phyloP scores from a whole-genome alignment of 768 basidiomycete genomes.

The Vishniacozyma victoriae region DNA sequence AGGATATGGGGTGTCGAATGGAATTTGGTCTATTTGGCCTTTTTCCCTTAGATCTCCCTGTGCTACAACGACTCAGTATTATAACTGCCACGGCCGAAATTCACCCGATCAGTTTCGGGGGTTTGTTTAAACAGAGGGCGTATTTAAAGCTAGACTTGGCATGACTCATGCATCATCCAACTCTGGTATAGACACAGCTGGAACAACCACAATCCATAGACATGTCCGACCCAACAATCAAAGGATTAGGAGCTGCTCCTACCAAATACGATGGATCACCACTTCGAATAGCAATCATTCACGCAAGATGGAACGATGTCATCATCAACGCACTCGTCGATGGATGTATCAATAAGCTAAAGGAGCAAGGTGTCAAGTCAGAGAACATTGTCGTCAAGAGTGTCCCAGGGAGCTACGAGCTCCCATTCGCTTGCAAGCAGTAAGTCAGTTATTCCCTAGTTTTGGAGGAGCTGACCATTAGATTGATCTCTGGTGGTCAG shows the following conservation, averaged over 20 bases:
- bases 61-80: too few species aligned
- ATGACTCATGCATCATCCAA: too few species aligned
- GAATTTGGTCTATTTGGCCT: too few species aligned
- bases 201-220: too few species aligned
- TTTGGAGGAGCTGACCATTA: conserved; percentile 42
- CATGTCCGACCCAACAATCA: conserved; percentile 58
- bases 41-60: too few species aligned
- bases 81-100: too few species aligned
- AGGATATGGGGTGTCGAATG: too few species aligned
- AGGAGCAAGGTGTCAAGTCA: conserved; percentile 77
- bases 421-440: conserved; percentile 79
- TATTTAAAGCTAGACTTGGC: too few species aligned
- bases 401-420: conserved; percentile 91
- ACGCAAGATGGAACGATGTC: conserved; percentile 88
- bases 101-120: too few species aligned
- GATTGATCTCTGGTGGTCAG: conserved; percentile 82
- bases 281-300: conserved; percentile 84
- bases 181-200: too few species aligned
- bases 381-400: conserved; percentile 83
- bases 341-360: conserved; percentile 73
- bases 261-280: conserved; percentile 68
- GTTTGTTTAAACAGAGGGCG: too few species aligned
- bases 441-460: conserved; percentile 51
- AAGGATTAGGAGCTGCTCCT: conserved; percentile 63
- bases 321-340: conserved; percentile 79